These are phyloP conservation scores for Artemisia annua DNA, from an alignment of 129 eudicot genomes.

Conservation along the genomic window DNA sequence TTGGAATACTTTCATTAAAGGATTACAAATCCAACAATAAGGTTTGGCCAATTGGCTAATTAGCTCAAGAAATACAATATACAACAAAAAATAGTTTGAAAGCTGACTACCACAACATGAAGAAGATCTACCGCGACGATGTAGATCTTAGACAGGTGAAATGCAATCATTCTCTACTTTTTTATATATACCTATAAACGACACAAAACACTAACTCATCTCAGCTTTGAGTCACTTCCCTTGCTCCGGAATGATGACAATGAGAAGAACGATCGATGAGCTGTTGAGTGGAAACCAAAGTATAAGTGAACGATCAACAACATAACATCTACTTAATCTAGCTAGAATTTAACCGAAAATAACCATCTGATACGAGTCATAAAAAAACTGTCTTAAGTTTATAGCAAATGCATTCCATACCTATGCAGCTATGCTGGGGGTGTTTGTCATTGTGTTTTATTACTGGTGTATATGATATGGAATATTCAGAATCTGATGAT, in stretches of 20 bases:
- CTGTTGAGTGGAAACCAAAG: slow-evolving; percentile 39
- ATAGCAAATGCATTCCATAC: neutral
- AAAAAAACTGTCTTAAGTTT: neutral
- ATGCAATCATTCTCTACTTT: slow-evolving; percentile 26
- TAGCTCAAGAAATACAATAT: slow-evolving; percentile 32
- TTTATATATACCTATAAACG: slow-evolving; percentile 22
- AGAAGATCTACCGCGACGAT: too few species aligned
- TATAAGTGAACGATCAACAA: slow-evolving; percentile 10
- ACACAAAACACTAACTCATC: slow-evolving; percentile 28
- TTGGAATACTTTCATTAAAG: slow-evolving; percentile 27
- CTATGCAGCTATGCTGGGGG: too few species aligned
- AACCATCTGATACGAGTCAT: neutral
- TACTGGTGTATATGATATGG: too few species aligned
- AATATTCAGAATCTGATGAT: too few species aligned
- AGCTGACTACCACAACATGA: slow-evolving; percentile 28
- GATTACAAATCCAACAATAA: slow-evolving; percentile 25
- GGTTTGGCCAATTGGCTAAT: slow-evolving; percentile 41
- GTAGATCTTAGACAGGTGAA: neutral
- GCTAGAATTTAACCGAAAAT: neutral
- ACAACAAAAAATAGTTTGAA: slow-evolving; percentile 36
- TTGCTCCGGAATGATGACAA: slow-evolving; percentile 94
- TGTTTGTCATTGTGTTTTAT: too few species aligned
- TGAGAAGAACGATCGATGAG: slow-evolving; percentile 90
- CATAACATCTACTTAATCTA: neutral
- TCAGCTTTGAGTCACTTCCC: slow-evolving; percentile 63